phyloP scores from a whole-genome alignment of 345 rosid species.

The Camelina hispida region DNA sequence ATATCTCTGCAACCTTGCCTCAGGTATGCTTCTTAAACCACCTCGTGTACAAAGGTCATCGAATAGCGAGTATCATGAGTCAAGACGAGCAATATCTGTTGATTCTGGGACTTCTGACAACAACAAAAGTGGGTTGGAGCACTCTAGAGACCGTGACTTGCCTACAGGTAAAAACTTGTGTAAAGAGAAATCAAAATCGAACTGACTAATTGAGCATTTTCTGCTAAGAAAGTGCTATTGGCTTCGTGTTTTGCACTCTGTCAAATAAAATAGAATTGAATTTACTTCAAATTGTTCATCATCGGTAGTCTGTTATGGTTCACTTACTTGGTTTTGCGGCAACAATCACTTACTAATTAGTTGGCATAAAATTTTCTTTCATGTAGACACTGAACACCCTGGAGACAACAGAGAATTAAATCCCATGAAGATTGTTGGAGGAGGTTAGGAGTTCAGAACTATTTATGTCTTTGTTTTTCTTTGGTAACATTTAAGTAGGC shows the following conservation, averaged over 20 bases:
- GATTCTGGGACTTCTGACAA: conserved; percentile 50
- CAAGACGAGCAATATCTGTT: conserved; percentile 51
- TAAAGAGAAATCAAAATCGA: conserved; percentile 41
- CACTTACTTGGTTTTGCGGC: conserved; percentile 26
- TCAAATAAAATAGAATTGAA: neutral
- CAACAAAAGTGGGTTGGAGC: conserved; percentile 43
- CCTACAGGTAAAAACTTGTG: conserved; percentile 43
- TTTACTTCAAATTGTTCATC: conserved; percentile 11
- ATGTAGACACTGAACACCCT: conserved; percentile 55
- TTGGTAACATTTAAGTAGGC: conserved; percentile 2
- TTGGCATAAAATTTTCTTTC: conserved; percentile 16
- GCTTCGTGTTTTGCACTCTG: neutral
- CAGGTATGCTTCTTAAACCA: conserved; percentile 84
- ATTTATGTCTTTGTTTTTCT: conserved; percentile 6
- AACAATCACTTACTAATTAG: conserved; percentile 11
- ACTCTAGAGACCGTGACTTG: conserved; percentile 32
- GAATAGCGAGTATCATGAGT: conserved; percentile 50
- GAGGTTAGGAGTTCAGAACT: conserved; percentile 61
- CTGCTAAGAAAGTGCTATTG: neutral
- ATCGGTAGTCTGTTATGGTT: conserved; percentile 4
- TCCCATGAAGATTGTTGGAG: conserved; percentile 67
- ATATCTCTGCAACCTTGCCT: conserved; percentile 27
- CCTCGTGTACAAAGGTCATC: conserved; percentile 65
- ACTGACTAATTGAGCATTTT: neutral
- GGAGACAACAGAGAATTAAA: conserved; percentile 42